Evolutionary conservation across 805 yeast genomes (phyloP).

Genomic region (Pichia kluyveri): DNA sequence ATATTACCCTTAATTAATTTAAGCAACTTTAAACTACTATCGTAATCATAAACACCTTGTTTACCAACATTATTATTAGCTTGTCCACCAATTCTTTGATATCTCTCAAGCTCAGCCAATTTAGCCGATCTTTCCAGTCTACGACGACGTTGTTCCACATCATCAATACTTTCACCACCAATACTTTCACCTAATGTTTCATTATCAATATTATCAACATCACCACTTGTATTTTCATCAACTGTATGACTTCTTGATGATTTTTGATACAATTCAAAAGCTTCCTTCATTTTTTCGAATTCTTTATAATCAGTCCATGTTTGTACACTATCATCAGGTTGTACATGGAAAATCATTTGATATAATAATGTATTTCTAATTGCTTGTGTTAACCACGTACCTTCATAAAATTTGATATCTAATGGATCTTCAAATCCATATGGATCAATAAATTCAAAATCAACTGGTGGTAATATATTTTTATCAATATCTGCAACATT

Average conservation of each 20-base stretch:
- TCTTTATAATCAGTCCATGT: constrained; percentile 87
- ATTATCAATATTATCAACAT: background rate
- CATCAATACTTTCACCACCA: constrained; percentile 5
- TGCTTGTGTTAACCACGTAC: constrained; percentile 78
- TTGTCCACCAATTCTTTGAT: constrained; percentile 11
- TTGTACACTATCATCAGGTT: constrained; percentile 87
- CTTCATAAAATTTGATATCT: constrained; percentile 72
- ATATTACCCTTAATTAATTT: constrained; percentile 74
- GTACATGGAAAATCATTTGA: constrained; percentile 82
- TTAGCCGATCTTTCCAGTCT: constrained; percentile 17
- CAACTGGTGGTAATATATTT: constrained; percentile 27
- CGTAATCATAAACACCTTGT: constrained; percentile 40
- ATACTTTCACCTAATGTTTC: background rate
- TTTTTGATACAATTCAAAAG: constrained; percentile 33
- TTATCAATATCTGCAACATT: constrained; percentile 33
- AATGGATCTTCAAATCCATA: constrained; percentile 84
- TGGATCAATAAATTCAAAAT: constrained; percentile 62
- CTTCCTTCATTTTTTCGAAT: constrained; percentile 48
- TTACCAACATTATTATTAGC: background rate
- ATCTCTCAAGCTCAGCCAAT: constrained; percentile 24
- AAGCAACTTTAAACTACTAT: constrained; percentile 67
- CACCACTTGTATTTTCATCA: constrained; percentile 8
- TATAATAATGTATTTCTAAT: constrained; percentile 73
- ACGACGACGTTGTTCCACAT: constrained; percentile 9
- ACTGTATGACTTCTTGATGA: background rate